phyloP scores from a whole-genome alignment of 2,329 filamentous ascomycete species.

The Colletotrichum cuscutae region DNA sequence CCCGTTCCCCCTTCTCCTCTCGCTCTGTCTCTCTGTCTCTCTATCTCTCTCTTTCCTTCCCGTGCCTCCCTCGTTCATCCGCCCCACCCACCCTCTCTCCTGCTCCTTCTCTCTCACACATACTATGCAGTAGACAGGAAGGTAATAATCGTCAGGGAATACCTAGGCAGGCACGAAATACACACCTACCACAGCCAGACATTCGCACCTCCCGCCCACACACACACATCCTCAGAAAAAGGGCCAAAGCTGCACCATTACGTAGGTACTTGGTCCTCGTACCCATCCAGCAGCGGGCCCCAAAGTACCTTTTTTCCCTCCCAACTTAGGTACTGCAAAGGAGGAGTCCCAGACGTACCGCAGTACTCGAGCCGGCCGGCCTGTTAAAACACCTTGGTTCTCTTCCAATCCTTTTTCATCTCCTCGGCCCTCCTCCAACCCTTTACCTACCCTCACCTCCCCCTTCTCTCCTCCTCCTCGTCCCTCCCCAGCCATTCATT shows the following conservation, averaged over 20 bases:
- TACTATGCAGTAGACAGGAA: not conserved
- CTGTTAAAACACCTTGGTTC: constrained; percentile 54
- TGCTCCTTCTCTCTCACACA: not conserved
- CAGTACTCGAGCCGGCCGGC: constrained; percentile 3
- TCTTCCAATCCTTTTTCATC: constrained; percentile 67
- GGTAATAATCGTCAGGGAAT: no score
- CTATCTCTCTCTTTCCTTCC: not conserved
- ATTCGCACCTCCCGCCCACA: not conserved
- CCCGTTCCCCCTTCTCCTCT: constrained; percentile 1
- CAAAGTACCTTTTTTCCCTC: constrained; percentile 10
- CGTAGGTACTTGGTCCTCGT: not conserved
- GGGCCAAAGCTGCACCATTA: constrained; percentile 2
- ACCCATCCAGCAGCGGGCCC: not conserved
- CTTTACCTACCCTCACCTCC: constrained; percentile 52
- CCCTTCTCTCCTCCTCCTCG: constrained; percentile 47
- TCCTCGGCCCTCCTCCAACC: constrained; percentile 64
- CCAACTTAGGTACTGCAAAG: no score
- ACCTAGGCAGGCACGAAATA: no score
- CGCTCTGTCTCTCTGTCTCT: not conserved
- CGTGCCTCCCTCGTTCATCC: not conserved
- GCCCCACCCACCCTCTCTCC: not conserved
- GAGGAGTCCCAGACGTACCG: no score
- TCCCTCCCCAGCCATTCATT: constrained; percentile 63
- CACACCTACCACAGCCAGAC: no score
- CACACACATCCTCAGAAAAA: not conserved